phyloP scores from a whole-genome alignment of 441 rosid species.

The Dalechampia spathulata region DNA sequence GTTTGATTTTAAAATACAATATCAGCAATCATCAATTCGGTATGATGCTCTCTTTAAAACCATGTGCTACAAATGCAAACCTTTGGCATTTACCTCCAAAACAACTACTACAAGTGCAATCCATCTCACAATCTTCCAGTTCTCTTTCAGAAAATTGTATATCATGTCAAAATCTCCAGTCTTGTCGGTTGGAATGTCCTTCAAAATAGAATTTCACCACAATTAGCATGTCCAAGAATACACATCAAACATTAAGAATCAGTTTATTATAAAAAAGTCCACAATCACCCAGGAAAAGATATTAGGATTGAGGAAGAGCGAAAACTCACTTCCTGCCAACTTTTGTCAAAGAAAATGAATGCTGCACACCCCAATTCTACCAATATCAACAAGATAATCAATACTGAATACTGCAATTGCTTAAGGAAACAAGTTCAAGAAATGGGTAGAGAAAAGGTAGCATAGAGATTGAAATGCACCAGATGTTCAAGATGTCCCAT shows the following conservation, averaged over 20 bases:
- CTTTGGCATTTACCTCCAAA: slow-evolving; percentile 58
- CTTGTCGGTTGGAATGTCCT: slow-evolving; percentile 86
- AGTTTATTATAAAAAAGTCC: not conserved
- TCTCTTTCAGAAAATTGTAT: slow-evolving; percentile 66
- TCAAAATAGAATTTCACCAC: slow-evolving; percentile 14
- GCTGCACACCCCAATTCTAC: slow-evolving; percentile 87
- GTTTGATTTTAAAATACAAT: not conserved
- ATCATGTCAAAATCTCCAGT: slow-evolving; percentile 77
- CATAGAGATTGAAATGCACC: not conserved
- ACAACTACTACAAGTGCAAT: slow-evolving; percentile 82
- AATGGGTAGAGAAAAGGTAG: not conserved
- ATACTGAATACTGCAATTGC: slow-evolving; percentile 54
- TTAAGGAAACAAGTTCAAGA: slow-evolving; percentile 51
- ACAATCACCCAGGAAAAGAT: not conserved
- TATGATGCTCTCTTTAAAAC: not conserved
- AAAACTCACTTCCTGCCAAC: slow-evolving; percentile 74
- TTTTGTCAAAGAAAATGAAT: slow-evolving; percentile 77
- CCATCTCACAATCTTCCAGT: slow-evolving; percentile 87
- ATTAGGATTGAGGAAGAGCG: not conserved
- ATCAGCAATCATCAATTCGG: not conserved
- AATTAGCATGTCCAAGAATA: not conserved
- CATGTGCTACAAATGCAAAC: slow-evolving; percentile 1
- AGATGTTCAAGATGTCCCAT: not conserved
- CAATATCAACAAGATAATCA: slow-evolving; percentile 81
- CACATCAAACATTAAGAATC: not conserved